A percentile compares a stretch with the other conserved stretches of the same genome.
Evolutionary conservation across 2,329 filamentous ascomycete genomes (phyloP).

Genomic region (Hymenotorrendiella dingleyae): DNA sequence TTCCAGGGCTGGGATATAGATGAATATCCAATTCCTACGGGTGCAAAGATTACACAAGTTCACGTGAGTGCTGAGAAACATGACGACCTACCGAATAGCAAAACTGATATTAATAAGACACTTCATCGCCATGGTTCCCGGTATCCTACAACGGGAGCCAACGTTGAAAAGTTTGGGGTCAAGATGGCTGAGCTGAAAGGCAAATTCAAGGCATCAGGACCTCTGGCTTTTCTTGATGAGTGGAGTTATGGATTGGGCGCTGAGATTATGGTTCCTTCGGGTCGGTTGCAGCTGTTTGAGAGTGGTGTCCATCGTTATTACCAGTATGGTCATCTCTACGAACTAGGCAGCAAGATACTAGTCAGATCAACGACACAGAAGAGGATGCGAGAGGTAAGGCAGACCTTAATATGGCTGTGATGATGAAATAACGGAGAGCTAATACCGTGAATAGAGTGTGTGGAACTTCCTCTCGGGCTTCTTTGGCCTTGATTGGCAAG

Average conservation of each 20-base stretch:
- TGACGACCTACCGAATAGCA: too few relatives aligned
- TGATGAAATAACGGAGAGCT: neutral
- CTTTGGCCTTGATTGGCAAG: constrained; percentile 68
- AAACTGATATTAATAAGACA: constrained; percentile 45
- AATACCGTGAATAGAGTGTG: constrained; percentile 35
- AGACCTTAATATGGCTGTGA: neutral
- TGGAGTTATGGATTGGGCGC: constrained; percentile 66
- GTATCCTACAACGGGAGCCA: constrained; percentile 60
- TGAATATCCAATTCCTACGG: constrained; percentile 62
- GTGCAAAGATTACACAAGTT: constrained; percentile 63
- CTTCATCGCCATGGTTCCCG: constrained; percentile 67
- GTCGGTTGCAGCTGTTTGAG: constrained; percentile 67
- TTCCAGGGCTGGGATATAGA: constrained; percentile 64
- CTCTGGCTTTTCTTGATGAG: constrained; percentile 58
- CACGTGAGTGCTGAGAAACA: constrained; percentile 32
- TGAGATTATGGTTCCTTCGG: constrained; percentile 67
- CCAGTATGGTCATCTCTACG: constrained; percentile 50
- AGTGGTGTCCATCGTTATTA: constrained; percentile 67
- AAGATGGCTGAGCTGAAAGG: constrained; percentile 51
- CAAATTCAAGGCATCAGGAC: constrained; percentile 50
- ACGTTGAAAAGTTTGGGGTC: constrained; percentile 48
- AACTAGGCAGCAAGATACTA: constrained; percentile 66
- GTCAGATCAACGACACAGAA: constrained; percentile 70
- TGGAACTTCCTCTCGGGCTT: constrained; percentile 77
- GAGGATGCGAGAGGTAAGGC: constrained; percentile 62